Conservation (phyloP, 768 basidiomycete genomes). For the Steccherinum ochraceum region DNA sequence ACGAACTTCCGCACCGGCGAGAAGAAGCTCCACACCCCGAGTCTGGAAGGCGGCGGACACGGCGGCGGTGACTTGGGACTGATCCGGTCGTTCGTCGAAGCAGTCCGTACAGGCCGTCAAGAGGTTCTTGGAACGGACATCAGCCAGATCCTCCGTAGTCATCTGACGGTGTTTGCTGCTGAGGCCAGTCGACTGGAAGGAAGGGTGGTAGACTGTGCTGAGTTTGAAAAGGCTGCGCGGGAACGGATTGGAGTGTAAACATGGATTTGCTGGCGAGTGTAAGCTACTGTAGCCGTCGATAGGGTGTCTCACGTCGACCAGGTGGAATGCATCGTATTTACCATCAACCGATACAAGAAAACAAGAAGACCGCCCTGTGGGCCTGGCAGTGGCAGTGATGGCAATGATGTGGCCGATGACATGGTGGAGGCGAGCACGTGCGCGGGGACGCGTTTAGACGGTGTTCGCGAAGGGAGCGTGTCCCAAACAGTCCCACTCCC, state of each 20-base stretch:
- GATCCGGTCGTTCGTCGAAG: slow-evolving; percentile 69
- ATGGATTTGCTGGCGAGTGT: too few species aligned
- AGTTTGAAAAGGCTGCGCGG: slow-evolving; percentile 47
- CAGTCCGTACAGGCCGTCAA: slow-evolving; percentile 62
- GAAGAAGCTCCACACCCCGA: slow-evolving; percentile 41
- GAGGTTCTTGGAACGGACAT: slow-evolving; percentile 58
- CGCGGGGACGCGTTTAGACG: too few species aligned
- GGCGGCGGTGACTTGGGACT: slow-evolving; percentile 82
- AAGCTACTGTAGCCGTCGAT: neutral
- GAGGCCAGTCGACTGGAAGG: slow-evolving; percentile 71
- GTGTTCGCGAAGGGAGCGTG: too few species aligned
- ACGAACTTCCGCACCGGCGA: slow-evolving; percentile 64
- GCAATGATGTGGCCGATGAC: too few species aligned
- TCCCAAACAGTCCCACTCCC: too few species aligned
- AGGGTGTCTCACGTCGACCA: neutral
- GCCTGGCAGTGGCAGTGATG: too few species aligned
- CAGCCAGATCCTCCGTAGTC: slow-evolving; percentile 65
- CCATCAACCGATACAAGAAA: neutral
- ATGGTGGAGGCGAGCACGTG: too few species aligned
- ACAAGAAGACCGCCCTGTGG: too few species aligned
- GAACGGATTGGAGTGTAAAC: slow-evolving; percentile 18
- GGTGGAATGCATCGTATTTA: neutral
- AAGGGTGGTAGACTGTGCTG: slow-evolving; percentile 58
- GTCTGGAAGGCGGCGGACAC: slow-evolving; percentile 62
- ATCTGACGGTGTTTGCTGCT: slow-evolving; percentile 84